Evolutionary conservation across 2,329 filamentous ascomycete genomes (phyloP), one percentile per base, ranked within the genome.

Genomic region (Hymenoscyphus scutula): DNA sequence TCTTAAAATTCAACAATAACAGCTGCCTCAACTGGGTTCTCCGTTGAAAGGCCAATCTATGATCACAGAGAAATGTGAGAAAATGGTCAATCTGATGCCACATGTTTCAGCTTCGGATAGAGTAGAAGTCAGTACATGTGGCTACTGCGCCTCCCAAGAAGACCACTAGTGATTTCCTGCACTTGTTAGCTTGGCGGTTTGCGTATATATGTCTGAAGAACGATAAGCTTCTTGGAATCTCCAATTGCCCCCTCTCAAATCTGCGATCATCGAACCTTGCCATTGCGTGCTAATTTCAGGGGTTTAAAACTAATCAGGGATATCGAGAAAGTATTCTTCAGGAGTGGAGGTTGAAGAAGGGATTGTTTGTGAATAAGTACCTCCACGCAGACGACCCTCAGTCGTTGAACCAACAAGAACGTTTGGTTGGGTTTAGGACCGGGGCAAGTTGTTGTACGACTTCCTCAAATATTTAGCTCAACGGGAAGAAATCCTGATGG

Each of bases 191-290:
- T 48, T 48, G 41, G 19, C 41, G 15, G 23, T 48, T 23, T 19
- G 5, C 11, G 19, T 10, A 48, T 48, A 48, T 48, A 8, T 19
- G n/a, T 48, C 19, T 23, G 1, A 23, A 48, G 23, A 7, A n/a
- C n/a, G 41, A 23, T 48, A 19, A 48, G 19, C 3, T 48, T 23
- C 7, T 25, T 25, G 5, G 2, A 23, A 25, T 48, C 19, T 23
- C 19, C 41, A 25, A 10, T 48, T 23, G n/a, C 10, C 10, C 41
- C 11, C n/a, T 48, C n/a, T 23, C 13, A 11, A 10, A 13, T 48
- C 41, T 48, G 41, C 41, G 41, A n/a, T 25, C 41, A 48, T 48
- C 23, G n/a, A 48, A 48, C 41, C 41, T 48, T 48, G 41, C 41
- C 13, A 48, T 48, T 25, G 41, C 41, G 41, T 48, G 41, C 41